Evolutionary conservation across 192 early-diverging fungal genomes (phyloP).

Genomic region (Rhizophagus clarus): DNA sequence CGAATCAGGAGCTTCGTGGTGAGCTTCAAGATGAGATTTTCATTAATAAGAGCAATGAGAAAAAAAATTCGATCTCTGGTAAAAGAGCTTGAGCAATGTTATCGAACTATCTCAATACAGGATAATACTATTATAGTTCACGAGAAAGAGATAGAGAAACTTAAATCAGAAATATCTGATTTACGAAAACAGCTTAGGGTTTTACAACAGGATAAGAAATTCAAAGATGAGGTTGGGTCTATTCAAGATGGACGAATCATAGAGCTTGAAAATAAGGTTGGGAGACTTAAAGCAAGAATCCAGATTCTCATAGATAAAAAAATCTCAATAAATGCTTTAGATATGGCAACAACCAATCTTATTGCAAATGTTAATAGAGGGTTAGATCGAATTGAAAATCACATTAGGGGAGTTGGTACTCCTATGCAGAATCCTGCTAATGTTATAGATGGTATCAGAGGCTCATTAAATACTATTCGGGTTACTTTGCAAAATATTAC

Average conservation of each 20-base stretch:
- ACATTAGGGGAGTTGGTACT: neutral
- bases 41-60: slow-evolving; percentile 18
- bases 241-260: too few relatives aligned
- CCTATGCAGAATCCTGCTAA: neutral
- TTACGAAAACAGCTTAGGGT: neutral
- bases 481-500: neutral
- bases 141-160: neutral
- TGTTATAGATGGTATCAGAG: slow-evolving; percentile 8
- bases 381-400: slow-evolving; percentile 3
- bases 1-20: slow-evolving; percentile 1
- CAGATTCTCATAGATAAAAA: neutral
- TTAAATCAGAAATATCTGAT: too few relatives aligned
- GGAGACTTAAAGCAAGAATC: too few relatives aligned
- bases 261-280: too few relatives aligned
- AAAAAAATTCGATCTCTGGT: neutral
- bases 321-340: neutral
- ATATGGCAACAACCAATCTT: neutral
- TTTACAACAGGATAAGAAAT: neutral
- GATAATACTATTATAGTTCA: slow-evolving; percentile 1
- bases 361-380: neutral
- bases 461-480: neutral
- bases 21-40: neutral
- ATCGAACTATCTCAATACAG: neutral
- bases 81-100: slow-evolving; percentile 4
- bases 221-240: neutral